Base-by-base conservation (phyloP, 345 rosid species). In the Pugionium cornutum region DNA sequence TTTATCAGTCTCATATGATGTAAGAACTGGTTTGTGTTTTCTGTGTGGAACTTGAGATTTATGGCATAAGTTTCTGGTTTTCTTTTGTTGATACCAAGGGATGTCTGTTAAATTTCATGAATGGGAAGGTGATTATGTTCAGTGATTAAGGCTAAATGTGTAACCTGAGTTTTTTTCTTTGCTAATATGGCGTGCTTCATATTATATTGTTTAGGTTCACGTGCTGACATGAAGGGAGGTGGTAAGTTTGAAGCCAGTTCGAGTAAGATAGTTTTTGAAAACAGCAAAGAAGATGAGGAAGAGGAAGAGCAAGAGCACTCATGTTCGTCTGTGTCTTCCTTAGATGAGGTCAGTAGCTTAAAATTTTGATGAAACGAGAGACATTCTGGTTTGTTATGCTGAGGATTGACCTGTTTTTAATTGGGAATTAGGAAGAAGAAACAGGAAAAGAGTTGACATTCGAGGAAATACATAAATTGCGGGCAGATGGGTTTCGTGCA, bases 391-490 rank as follows among this genome's bases (percentile, higher is more conserved):
- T 61, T 59, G 4, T 37, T 70, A 9, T 26, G 7, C 9, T 51
- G 52, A 59, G 18, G 2, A 6, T 9, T 28, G 2, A 1, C 8
- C 44, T 2, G 42, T 37, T 35, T 28, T 39, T 5, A 31, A 37
- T 47, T 36, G 67, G 62, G 32, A 2, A 9, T 62, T 58, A 83
- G 86, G 95, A 89, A 74, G 83, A 69, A 64, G 94, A 81, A 74
- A 77, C 81, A 64, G 78, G 70, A 80, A 81, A 81, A 35, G 91
- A 84, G 64, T 79, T 92, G 35, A 86, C 97, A 2, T 88, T 92
- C 9, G 98, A 75, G 81, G 96, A 89, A 58, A 76, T 89, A 44
- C 98, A 82, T 71, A 83, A 77, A 65, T 79, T 87, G 43, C 79
- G 82, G 2, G 81, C 90, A 32, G 86, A 89, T 79, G 96, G 96